A percentile compares a stretch with the other conserved stretches of the same genome.
Conservation (phyloP, 306 rosid genomes). For the Prunus padus region DNA sequence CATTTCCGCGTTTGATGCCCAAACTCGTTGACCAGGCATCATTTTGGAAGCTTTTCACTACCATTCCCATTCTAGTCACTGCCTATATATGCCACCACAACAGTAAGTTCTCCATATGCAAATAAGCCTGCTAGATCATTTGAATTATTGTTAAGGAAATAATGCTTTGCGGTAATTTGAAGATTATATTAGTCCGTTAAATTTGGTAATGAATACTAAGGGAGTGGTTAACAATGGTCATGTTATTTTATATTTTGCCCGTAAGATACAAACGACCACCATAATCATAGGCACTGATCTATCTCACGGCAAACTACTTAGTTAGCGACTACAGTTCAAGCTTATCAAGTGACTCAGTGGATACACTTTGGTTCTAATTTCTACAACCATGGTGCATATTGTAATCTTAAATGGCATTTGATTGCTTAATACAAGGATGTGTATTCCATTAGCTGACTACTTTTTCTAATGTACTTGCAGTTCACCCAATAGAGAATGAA, state of each 20-base stretch:
- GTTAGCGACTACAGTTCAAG: background rate
- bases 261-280: background rate
- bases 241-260: background rate
- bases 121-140: slow-evolving; percentile 1
- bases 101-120: slow-evolving; percentile 32
- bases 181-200: background rate
- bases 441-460: background rate
- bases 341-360: background rate
- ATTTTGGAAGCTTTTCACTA: slow-evolving; percentile 67
- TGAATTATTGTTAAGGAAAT: background rate
- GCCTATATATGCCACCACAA: slow-evolving; percentile 71
- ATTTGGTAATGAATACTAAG: background rate
- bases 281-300: background rate
- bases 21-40: slow-evolving; percentile 46
- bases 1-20: slow-evolving; percentile 57
- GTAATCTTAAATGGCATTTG: background rate
- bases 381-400: background rate
- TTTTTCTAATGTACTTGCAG: slow-evolving; percentile 32
- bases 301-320: background rate
- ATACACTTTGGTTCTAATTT: background rate
- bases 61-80: slow-evolving; percentile 61
- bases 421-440: background rate
- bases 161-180: background rate
- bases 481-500: slow-evolving; percentile 66
- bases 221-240: background rate